These are phyloP conservation scores for Leccinum pachyderme DNA, from an alignment of 1,284 basidiomycete genomes.

Conservation along the genomic window DNA sequence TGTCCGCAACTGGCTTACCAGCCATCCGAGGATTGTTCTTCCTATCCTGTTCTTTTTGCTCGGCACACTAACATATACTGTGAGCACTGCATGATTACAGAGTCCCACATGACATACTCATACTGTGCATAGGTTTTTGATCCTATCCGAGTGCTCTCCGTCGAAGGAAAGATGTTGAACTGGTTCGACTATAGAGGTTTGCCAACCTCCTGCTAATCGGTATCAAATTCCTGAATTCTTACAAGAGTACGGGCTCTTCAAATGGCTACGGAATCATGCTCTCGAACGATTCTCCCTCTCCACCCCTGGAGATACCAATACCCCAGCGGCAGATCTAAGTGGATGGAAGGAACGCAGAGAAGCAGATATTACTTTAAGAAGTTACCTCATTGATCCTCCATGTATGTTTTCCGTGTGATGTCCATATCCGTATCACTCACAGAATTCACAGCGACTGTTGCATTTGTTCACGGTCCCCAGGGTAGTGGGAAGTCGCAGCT, in stretches of 20 bases:
- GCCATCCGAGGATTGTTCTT: constrained; percentile 84
- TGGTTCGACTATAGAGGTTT: constrained; percentile 77
- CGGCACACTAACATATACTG: constrained; percentile 86
- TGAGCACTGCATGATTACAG: constrained; percentile 37
- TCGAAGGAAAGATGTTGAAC: constrained; percentile 79
- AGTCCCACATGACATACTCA: neutral
- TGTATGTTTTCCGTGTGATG: constrained; percentile 38
- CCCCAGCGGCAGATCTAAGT: constrained; percentile 26
- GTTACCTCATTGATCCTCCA: constrained; percentile 75
- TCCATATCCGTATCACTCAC: constrained; percentile 1
- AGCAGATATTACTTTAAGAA: constrained; percentile 65
- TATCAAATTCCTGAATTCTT: constrained; percentile 5
- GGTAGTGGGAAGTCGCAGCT: constrained; percentile 87
- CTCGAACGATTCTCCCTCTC: constrained; percentile 46
- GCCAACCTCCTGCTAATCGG: constrained; percentile 11
- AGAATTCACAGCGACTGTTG: constrained; percentile 51
- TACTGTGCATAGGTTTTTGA: constrained; percentile 76
- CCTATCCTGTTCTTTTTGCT: constrained; percentile 86
- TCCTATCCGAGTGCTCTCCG: constrained; percentile 83
- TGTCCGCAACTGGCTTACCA: constrained; percentile 79
- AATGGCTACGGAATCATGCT: constrained; percentile 65
- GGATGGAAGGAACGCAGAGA: constrained; percentile 85
- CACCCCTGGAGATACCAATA: constrained; percentile 14
- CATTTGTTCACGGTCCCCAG: constrained; percentile 89
- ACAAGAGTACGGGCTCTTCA: constrained; percentile 61